Evolutionary conservation across 768 basidiomycete genomes (phyloP), one percentile per base, ranked within the genome.

Genomic region (Hebeloma cylindrosporum): DNA sequence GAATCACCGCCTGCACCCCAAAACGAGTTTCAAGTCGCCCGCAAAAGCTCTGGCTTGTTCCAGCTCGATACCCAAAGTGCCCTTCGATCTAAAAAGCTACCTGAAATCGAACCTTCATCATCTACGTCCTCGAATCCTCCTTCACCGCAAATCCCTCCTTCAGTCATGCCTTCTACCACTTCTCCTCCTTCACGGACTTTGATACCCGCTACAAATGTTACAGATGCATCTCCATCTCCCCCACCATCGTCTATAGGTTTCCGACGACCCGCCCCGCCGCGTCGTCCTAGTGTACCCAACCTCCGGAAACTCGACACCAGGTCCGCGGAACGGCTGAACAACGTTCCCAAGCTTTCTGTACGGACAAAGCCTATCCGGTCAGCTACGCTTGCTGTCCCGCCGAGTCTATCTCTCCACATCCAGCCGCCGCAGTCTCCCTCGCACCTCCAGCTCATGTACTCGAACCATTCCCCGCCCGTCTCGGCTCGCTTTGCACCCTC

Each of bases 1-100:
- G 54, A 56, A 14, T n/a, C 45, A 39, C 37, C 40, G 10, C 32
- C 49, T 5, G 46, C 46, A 27, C 27, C 45, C 14, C 34, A 30
- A 8, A 43, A 37, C 14, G 46, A 28, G 7, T 50, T 48, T 34
- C 40, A 29, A 8, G 48, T 48, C 11, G 44, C 44, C 33, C 40
- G 52, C 18, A 59, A 56, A 47, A 65, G 65, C 29, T 70, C 63
- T 5, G 84, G 83, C 1, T 66, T 89, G 26, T 85, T 82, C 61
- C 84, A 85, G 59, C 77, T 88, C 17, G 80, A 88, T 56, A 86
- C 84, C 42, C 54, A 67, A 34, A 68, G 75, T 30, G 77, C 79
- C 7, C 58, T 71, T 16, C 75, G 76, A 22, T 71, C 77, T 2
- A 77, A 73, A 57, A 58, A 65, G 21, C 65, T 82, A 5, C 75